Evolutionary conservation across 176 grass and related monocot species (phyloP), one percentile per base, ranked within the genome.

Genomic region (Poa pratensis): DNA sequence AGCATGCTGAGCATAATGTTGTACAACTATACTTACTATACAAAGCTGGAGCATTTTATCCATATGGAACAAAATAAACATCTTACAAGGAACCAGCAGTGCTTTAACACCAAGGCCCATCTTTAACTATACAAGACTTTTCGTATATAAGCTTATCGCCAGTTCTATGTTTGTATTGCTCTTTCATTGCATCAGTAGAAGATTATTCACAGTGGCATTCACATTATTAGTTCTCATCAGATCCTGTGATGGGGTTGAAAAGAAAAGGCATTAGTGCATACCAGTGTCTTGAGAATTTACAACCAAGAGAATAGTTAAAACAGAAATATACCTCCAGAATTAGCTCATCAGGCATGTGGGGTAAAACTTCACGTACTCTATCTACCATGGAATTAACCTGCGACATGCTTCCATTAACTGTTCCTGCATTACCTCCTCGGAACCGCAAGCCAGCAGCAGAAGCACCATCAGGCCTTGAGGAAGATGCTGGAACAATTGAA

Each of bases 181-280:
- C 53, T 88, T 88, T 70, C 86, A 96, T 85, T 96, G 94, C 79
- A 91, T 86, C 85, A 94, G 60, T 86, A 99, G 86, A 89, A 99
- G 97, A 99, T 99, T 99, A 99, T 99, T 99, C 91, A 99, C 94
- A 88, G 97, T 99, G 45, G 93, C 84, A 79, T 96, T 96, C 82
- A 96, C 86, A 81, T 99, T 99, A 90, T 94, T 96, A 66, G 94
- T 99, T 87, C 97, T 92, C 78, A 75, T 88, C 87, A 99, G 92
- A 92, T 99, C 97, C 97, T 99, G 85, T 59, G 88, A 51, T 45
- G 53, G 79, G 15, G 75, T 66, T 40, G 14, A 72, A 68, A 84
- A 50, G 34, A 12, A 79, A 63, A 84, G 14, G 5, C 10, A 58
- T 79, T 49, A 73, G 65, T 76, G 73, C 15, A 78, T 72, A 51